Percentiles rank a stretch among this genome's conserved stretches.
These are phyloP conservation scores for slime mould (Dictyostelium discoideum) DNA, from an alignment of 78 protist genomes.

Conservation along the genomic window DNA sequence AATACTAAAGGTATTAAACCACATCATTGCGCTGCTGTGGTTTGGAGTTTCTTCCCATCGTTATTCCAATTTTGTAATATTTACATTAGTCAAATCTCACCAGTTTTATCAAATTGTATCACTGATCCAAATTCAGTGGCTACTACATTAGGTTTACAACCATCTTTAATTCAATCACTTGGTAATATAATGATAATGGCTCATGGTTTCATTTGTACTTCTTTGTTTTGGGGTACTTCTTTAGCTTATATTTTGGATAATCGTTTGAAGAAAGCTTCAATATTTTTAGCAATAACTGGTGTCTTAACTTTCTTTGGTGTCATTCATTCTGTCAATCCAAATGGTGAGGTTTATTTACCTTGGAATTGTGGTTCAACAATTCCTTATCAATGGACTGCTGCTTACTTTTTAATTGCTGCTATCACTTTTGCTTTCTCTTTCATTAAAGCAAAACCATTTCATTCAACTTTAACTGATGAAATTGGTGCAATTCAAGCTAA, in stretches of 20 bases:
- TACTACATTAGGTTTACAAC: not conserved
- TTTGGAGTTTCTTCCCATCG: slow-evolving; percentile 75
- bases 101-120: not conserved
- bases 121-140: not conserved
- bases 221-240: slow-evolving; percentile 64
- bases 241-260: slow-evolving; percentile 38
- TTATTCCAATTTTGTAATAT: slow-evolving; percentile 68
- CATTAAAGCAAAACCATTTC: not conserved
- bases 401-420: slow-evolving; percentile 17
- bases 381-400: slow-evolving; percentile 65
- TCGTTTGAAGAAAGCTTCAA: slow-evolving; percentile 19
- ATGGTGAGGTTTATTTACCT: slow-evolving; percentile 71
- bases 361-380: slow-evolving; percentile 45
- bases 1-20: slow-evolving; percentile 28
- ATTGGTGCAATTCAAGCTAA: not conserved
- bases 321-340: slow-evolving; percentile 70
- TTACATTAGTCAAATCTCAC: slow-evolving; percentile 40
- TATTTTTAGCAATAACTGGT: slow-evolving; percentile 37
- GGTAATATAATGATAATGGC: slow-evolving; percentile 30
- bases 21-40: slow-evolving; percentile 65
- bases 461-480: not conserved
- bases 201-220: slow-evolving; percentile 71
- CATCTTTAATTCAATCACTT: not conserved
- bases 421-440: slow-evolving; percentile 43
- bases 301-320: slow-evolving; percentile 64